Evolutionary conservation across 2,329 filamentous ascomycete species (phyloP).

Genomic region (Dryadomyces sulphureus): DNA sequence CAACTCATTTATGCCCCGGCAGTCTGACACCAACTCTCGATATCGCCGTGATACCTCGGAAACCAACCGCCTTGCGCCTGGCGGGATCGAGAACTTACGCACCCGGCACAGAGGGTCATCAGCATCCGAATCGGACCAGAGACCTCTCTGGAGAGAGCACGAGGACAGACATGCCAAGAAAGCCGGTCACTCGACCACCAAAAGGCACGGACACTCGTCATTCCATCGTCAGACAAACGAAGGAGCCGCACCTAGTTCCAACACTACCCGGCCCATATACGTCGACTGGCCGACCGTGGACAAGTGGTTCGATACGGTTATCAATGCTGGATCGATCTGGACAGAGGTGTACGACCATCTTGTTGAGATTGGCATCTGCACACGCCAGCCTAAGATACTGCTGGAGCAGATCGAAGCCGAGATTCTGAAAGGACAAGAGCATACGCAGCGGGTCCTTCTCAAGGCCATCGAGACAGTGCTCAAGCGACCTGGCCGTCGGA

Average conservation of each 20-base stretch:
- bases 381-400: slow-evolving; percentile 22
- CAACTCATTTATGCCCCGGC: slow-evolving; percentile 42
- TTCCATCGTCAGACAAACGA: slow-evolving; percentile 16
- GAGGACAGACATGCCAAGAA: slow-evolving; percentile 80
- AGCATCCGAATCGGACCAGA: slow-evolving; percentile 54
- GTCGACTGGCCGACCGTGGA: slow-evolving; percentile 61
- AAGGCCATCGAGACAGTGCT: slow-evolving; percentile 68
- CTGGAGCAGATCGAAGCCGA: slow-evolving; percentile 27
- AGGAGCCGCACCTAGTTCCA: slow-evolving; percentile 11
- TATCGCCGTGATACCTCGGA: neutral
- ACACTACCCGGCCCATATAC: slow-evolving; percentile 26
- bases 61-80: neutral
- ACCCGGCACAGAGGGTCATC: neutral
- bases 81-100: neutral
- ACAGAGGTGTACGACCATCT: slow-evolving; percentile 41
- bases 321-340: slow-evolving; percentile 57
- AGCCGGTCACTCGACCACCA: slow-evolving; percentile 43
- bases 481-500: slow-evolving; percentile 58
- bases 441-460: slow-evolving; percentile 54
- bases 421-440: slow-evolving; percentile 44
- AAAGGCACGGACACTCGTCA: slow-evolving; percentile 7
- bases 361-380: slow-evolving; percentile 18
- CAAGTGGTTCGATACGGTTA: slow-evolving; percentile 59
- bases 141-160: slow-evolving; percentile 61
- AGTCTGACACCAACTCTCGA: neutral